Evolutionary conservation across 2,329 filamentous ascomycete species (phyloP).

Genomic region (Aspergillus puulaauensis): DNA sequence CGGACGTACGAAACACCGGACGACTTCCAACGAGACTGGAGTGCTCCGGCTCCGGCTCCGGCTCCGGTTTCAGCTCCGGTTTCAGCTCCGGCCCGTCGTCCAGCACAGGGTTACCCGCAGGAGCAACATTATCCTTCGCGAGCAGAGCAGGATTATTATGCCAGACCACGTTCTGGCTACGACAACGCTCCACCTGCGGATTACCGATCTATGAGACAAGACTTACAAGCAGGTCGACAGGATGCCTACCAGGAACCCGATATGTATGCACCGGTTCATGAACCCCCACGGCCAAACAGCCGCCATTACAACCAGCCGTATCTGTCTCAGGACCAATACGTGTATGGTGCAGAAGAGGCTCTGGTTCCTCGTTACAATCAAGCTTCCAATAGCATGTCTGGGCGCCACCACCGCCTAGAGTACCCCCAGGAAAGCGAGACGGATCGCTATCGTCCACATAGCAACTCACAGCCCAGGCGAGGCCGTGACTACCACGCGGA

Average conservation of each 20-base stretch:
- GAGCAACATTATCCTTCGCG: slow-evolving; percentile 20
- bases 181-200: slow-evolving; percentile 24
- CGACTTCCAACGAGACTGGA: slow-evolving; percentile 30
- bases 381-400: slow-evolving; percentile 17
- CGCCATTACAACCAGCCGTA: slow-evolving; percentile 20
- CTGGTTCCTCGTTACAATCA: slow-evolving; percentile 2
- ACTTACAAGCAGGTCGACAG: slow-evolving; percentile 16
- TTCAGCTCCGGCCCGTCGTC: slow-evolving; percentile 14
- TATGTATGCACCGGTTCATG: slow-evolving; percentile 9
- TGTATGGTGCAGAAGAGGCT: slow-evolving; percentile 20
- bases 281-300: slow-evolving; percentile 17
- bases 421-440: slow-evolving; percentile 18
- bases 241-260: slow-evolving; percentile 15
- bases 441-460: slow-evolving; percentile 26
- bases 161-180: slow-evolving; percentile 26
- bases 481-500: slow-evolving; percentile 34
- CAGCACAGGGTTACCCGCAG: slow-evolving; percentile 21
- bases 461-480: slow-evolving; percentile 24
- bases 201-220: slow-evolving; percentile 22
- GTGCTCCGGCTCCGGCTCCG: slow-evolving; percentile 14
- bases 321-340: slow-evolving; percentile 23
- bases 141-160: slow-evolving; percentile 9
- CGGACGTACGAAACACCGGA: slow-evolving; percentile 33
- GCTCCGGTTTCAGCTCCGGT: slow-evolving; percentile 6
- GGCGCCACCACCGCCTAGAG: slow-evolving; percentile 19